Evolutionary conservation across 495 filamentous ascomycete genomes (phyloP).

Genomic region (Acidomyces sp.): DNA sequence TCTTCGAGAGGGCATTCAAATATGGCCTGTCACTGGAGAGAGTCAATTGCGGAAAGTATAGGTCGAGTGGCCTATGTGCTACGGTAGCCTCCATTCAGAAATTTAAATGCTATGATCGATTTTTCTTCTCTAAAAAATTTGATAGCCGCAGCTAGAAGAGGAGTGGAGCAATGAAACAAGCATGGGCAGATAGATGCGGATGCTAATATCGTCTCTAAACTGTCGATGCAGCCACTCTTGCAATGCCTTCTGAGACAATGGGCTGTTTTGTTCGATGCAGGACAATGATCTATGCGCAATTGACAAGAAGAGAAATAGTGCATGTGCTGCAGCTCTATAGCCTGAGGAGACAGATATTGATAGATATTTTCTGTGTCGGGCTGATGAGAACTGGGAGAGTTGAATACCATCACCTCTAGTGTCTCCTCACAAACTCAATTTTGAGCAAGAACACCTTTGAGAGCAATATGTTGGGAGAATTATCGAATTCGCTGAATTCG

Average conservation of each 20-base stretch:
- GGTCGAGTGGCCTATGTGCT: slow-evolving; percentile 1
- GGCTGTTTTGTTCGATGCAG: neutral
- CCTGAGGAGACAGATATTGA: neutral
- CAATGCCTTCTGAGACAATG: neutral
- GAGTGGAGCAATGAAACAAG: slow-evolving; percentile 2
- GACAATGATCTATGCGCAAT: slow-evolving; percentile 1
- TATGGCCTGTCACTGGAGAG: slow-evolving; percentile 1
- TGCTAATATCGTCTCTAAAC: slow-evolving; percentile 4
- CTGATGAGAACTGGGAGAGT: neutral
- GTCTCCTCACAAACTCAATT: slow-evolving; percentile 1
- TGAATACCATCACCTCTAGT: neutral
- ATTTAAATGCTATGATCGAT: neutral
- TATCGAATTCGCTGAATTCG: slow-evolving; percentile 2
- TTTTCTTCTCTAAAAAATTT: slow-evolving; percentile 1
- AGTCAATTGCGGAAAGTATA: neutral
- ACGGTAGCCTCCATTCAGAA: neutral
- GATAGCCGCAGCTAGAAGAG: slow-evolving; percentile 1
- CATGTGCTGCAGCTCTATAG: neutral
- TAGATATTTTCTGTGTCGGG: neutral
- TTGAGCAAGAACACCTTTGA: neutral
- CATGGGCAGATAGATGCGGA: neutral
- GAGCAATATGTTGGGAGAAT: neutral
- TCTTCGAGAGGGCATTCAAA: slow-evolving; percentile 1
- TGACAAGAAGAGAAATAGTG: slow-evolving; percentile 4
- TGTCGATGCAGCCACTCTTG: neutral